Evolutionary conservation across 163 green algal genomes (phyloP).

Genomic region (Scenedesmus sp.): DNA sequence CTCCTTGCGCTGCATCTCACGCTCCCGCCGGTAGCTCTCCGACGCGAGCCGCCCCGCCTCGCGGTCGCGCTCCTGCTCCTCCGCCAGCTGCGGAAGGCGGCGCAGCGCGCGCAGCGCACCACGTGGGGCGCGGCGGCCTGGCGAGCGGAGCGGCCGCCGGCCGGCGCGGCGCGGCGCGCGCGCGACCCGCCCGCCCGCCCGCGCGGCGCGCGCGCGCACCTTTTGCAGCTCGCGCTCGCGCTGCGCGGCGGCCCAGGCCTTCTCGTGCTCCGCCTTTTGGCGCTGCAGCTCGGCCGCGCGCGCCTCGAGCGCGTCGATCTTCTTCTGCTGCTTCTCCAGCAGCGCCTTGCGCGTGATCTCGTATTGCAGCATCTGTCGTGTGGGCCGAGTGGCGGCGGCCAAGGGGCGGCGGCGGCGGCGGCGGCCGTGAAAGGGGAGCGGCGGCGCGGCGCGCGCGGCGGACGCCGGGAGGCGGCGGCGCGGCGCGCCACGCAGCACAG

Average conservation of each 20-base stretch:
- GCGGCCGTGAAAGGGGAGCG: no score
- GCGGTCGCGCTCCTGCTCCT: slow-evolving; percentile 65
- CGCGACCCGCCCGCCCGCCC: not conserved
- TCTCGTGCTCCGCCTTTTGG: slow-evolving; percentile 67
- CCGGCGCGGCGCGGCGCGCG: no score
- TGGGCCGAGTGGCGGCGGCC: no score
- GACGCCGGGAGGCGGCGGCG: no score
- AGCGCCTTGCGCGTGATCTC: slow-evolving; percentile 79
- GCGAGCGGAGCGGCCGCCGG: no score
- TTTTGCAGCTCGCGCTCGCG: slow-evolving; percentile 74
- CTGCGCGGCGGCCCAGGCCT: slow-evolving; percentile 68
- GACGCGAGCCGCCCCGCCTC: slow-evolving; percentile 57
- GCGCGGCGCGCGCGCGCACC: slow-evolving; percentile 14
- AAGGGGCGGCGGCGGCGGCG: no score
- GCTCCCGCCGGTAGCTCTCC: slow-evolving; percentile 54
- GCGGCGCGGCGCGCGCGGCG: no score
- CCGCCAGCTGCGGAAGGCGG: slow-evolving; percentile 28
- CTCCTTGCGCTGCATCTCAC: slow-evolving; percentile 62
- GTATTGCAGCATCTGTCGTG: slow-evolving; percentile 68
- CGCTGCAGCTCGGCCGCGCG: slow-evolving; percentile 65
- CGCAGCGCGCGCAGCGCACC: not conserved
- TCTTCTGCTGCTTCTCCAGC: slow-evolving; percentile 79
- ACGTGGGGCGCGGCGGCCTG: no score
- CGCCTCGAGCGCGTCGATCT: slow-evolving; percentile 64
- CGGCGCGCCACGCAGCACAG: no score